Evolutionary conservation across 2,329 filamentous ascomycete species (phyloP), one percentile per base, ranked within the genome.

Genomic region (Hypoxylon sp.): DNA sequence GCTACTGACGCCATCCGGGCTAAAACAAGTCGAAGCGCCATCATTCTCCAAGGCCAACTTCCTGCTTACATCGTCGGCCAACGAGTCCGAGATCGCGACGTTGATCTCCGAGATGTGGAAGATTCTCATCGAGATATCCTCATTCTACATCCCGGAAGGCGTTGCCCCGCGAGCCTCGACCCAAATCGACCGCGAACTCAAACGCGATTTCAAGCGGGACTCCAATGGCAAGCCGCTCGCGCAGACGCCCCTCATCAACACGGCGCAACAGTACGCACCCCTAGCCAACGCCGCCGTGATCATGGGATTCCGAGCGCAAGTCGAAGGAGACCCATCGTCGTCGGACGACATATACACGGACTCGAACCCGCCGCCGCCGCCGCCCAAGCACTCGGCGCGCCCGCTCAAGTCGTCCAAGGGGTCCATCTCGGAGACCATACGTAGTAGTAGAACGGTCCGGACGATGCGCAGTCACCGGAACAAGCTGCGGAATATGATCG

Each of bases 71-170:
- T 80, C 78, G 2, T 75, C 74, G 1, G 83, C 83, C 2, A 79
- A 73, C 5, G 76, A 79, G 9, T 63, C 71, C 3, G 82, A 86
- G 57, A 78, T 84, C 23, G 71, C 76, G 0, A 75, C 70, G 0
- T 82, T 86, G 53, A 71, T 86, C 20, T 74, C 75, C 0, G 73
- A 75, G 0, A 77, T 87, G 12, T 76, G 78, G 62, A 77, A 76
- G 45, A 73, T 77, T 12, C 69, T 82, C 2, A 67, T 75, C 7
- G 69, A 73, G n/a, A 72, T 72, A 31, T 76, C 74, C 6, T 43
- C 69, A 2, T 78, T 74, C 53, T 83, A 83, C 56, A 64, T 69
- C 1, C 71, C 75, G 0, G 75, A 80, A 9, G 65, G 67, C 3
- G 40, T 52, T 4, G 50, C 55, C 1, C 34, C 42, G 3, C 40